Evolutionary conservation across 345 rosid species (phyloP).

Genomic region (Atalantia buxifolia): DNA sequence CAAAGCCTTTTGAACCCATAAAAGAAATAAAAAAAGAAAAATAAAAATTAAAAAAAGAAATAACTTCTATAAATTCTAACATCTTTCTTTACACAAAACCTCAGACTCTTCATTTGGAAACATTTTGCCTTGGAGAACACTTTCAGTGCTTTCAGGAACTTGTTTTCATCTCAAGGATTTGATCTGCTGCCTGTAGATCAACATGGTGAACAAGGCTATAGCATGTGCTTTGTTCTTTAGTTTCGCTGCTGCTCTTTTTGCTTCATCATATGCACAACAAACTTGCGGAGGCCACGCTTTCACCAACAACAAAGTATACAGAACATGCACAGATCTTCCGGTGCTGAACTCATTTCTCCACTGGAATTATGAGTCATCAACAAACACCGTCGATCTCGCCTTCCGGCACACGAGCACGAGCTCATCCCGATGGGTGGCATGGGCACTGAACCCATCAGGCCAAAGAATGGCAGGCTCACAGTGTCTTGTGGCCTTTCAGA

Average conservation of each 20-base stretch:
- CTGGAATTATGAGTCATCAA: conserved; percentile 47
- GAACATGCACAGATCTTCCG: conserved; percentile 39
- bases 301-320: conserved; percentile 21
- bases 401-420: conserved; percentile 46
- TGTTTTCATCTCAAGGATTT: neutral
- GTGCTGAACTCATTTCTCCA: conserved; percentile 56
- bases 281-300: conserved; percentile 37
- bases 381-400: conserved; percentile 49
- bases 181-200: neutral
- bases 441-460: conserved; percentile 63
- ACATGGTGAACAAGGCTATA: conserved; percentile 15
- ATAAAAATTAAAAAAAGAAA: too few species aligned
- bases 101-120: neutral
- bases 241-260: conserved; percentile 14
- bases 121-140: neutral
- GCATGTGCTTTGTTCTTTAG: conserved; percentile 8
- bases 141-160: neutral
- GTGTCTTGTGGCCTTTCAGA: conserved; percentile 54
- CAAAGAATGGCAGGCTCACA: conserved; percentile 47
- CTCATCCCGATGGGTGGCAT: conserved; percentile 48
- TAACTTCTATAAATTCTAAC: neutral
- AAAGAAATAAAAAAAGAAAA: too few species aligned
- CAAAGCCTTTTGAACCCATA: neutral
- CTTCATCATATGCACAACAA: conserved; percentile 35
- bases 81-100: neutral